Conservation (phyloP, 345 rosid genomes). For the Triadica sebifera region DNA sequence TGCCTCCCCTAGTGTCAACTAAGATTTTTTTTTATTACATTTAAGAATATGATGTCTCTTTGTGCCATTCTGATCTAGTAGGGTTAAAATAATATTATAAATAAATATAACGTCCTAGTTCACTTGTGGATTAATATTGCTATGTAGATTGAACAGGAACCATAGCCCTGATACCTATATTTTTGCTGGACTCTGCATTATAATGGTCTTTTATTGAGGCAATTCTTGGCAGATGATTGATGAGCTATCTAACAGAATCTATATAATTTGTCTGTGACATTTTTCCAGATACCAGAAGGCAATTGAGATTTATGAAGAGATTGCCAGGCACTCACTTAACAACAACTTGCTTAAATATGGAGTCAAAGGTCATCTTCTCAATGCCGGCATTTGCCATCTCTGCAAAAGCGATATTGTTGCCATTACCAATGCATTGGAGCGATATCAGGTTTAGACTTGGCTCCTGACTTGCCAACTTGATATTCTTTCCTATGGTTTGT, state of each 20-base stretch:
- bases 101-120: not conserved
- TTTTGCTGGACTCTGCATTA: not conserved
- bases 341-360: slow-evolving; percentile 91
- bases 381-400: slow-evolving; percentile 94
- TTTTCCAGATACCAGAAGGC: slow-evolving; percentile 76
- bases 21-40: not conserved
- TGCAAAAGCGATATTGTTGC: slow-evolving; percentile 91
- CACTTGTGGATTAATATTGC: not conserved
- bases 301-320: slow-evolving; percentile 83
- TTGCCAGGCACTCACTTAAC: slow-evolving; percentile 67
- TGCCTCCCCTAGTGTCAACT: not conserved
- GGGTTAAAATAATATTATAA: not conserved
- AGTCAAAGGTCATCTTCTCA: slow-evolving; percentile 96
- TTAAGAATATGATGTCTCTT: not conserved
- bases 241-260: slow-evolving; percentile 4
- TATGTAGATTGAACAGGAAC: not conserved
- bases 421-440: slow-evolving; percentile 82
- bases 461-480: slow-evolving; percentile 9
- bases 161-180: not conserved
- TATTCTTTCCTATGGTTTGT: not conserved
- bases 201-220: not conserved
- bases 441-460: slow-evolving; percentile 66
- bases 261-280: slow-evolving; percentile 23
- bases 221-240: not conserved
- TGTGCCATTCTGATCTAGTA: not conserved